A percentile compares a stretch with the other conserved stretches of the same genome.
phyloP scores from a whole-genome alignment of 2,329 filamentous ascomycete genomes.

The Exophiala bonariae region DNA sequence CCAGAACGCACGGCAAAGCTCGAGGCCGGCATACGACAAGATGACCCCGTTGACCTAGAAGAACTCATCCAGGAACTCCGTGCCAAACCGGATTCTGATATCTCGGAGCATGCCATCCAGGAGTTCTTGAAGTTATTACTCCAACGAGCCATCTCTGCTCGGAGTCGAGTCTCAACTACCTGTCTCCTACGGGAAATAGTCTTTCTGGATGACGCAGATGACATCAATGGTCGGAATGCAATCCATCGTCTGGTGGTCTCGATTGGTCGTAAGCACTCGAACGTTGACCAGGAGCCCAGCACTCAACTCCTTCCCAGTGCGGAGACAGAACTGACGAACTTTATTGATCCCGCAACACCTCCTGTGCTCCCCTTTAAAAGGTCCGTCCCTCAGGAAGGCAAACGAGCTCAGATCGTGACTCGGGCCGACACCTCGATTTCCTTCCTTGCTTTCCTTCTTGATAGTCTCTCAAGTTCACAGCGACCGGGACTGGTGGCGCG shows the following conservation, averaged over 20 bases:
- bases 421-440: conserved; percentile 75
- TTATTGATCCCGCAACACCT: conserved; percentile 75
- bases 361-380: conserved; percentile 63
- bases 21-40: conserved; percentile 69
- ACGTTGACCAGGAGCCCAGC: conserved; percentile 52
- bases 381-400: conserved; percentile 66
- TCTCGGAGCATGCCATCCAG: conserved; percentile 27
- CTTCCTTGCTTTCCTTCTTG: conserved; percentile 63
- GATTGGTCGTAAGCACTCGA: conserved; percentile 73
- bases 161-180: conserved; percentile 68
- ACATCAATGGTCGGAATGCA: conserved; percentile 92
- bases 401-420: conserved; percentile 58
- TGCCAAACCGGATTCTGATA: conserved; percentile 13
- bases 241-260: conserved; percentile 90
- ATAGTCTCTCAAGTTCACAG: conserved; percentile 68
- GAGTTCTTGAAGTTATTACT: conserved; percentile 43
- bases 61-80: conserved; percentile 17
- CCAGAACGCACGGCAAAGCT: conserved; percentile 67
- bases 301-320: conserved; percentile 52
- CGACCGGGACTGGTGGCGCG: conserved; percentile 64
- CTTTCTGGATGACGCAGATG: conserved; percentile 79
- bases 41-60: conserved; percentile 56
- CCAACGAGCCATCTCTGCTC: conserved; percentile 65
- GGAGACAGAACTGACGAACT: conserved; percentile 62
- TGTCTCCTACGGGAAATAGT: conserved; percentile 68